Evolutionary conservation across 2,329 filamentous ascomycete species (phyloP).

Genomic region (Sclerotinia spermophila): DNA sequence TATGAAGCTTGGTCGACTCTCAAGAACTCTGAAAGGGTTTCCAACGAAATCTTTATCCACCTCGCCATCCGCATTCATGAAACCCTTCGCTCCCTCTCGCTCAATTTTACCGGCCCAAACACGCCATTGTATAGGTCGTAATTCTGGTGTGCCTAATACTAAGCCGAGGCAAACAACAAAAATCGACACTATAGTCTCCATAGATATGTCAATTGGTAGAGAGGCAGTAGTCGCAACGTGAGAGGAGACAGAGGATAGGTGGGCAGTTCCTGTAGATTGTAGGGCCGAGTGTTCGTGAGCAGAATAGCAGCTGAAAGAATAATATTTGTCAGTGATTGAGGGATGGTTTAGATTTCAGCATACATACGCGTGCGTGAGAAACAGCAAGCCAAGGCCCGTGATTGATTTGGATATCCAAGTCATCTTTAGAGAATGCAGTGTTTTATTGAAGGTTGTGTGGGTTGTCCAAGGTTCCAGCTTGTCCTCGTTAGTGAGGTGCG

Average conservation of each 20-base stretch:
- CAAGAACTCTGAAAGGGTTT: conserved; percentile 76
- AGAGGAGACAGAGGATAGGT: conserved; percentile 44
- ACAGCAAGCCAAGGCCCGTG: conserved; percentile 69
- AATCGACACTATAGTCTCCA: conserved; percentile 80
- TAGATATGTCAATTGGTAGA: conserved; percentile 79
- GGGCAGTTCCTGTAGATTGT: conserved; percentile 53
- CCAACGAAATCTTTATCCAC: conserved; percentile 67
- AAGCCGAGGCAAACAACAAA: conserved; percentile 79
- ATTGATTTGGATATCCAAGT: conserved; percentile 66
- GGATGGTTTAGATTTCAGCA: conserved; percentile 3
- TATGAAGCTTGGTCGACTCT: conserved; percentile 79
- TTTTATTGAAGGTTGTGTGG: background rate
- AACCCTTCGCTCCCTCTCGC: conserved; percentile 62
- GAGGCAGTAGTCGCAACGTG: conserved; percentile 42
- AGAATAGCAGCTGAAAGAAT: conserved; percentile 77
- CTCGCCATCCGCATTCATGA: conserved; percentile 55
- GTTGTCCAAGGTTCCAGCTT: conserved; percentile 8
- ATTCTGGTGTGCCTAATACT: conserved; percentile 69
- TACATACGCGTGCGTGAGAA: conserved; percentile 82
- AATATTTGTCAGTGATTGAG: background rate
- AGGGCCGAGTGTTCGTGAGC: conserved; percentile 86
- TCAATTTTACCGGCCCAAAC: conserved; percentile 83
- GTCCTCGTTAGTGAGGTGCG: conserved; percentile 12
- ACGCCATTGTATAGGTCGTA: conserved; percentile 82
- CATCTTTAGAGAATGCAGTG: conserved; percentile 48